These are phyloP conservation scores for Russula emetica DNA, from an alignment of 768 basidiomycete species.

Conservation along the genomic window DNA sequence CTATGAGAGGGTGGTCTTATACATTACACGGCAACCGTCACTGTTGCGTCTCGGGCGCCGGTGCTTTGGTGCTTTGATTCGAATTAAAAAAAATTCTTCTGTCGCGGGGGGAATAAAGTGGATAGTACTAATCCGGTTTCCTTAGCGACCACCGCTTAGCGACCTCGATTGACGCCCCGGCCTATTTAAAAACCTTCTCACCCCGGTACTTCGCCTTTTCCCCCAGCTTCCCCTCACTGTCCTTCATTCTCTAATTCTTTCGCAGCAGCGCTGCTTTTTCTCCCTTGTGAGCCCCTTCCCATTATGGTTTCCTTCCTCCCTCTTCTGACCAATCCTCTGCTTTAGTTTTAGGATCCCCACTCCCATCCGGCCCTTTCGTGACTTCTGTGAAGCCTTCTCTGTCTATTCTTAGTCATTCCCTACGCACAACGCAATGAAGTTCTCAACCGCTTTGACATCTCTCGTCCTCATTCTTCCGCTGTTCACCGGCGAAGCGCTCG, in stretches of 20 bases:
- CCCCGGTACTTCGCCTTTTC: not conserved
- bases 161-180: too few relatives aligned
- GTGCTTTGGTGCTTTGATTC: constrained; percentile 18
- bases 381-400: constrained; percentile 47
- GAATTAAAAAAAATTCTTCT: constrained; percentile 5
- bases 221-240: constrained; percentile 27
- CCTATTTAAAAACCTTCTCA: not conserved
- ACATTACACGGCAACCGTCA: constrained; percentile 2
- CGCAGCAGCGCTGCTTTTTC: constrained; percentile 54
- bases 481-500: constrained; percentile 16
- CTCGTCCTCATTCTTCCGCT: constrained; percentile 10
- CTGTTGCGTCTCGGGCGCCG: constrained; percentile 1
- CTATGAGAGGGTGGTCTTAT: constrained; percentile 16
- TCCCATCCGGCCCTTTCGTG: constrained; percentile 37
- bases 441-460: constrained; percentile 16
- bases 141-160: constrained; percentile 10
- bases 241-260: constrained; percentile 30
- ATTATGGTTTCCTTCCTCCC: not conserved
- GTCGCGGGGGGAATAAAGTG: not conserved
- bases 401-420: not conserved
- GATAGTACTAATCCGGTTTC: constrained; percentile 1
- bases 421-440: constrained; percentile 25
- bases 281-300: constrained; percentile 30
- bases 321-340: constrained; percentile 26
- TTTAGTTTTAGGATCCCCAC: constrained; percentile 33